Conservation (phyloP, 1,139 yeast genomes). For the Candida albicans region DNA sequence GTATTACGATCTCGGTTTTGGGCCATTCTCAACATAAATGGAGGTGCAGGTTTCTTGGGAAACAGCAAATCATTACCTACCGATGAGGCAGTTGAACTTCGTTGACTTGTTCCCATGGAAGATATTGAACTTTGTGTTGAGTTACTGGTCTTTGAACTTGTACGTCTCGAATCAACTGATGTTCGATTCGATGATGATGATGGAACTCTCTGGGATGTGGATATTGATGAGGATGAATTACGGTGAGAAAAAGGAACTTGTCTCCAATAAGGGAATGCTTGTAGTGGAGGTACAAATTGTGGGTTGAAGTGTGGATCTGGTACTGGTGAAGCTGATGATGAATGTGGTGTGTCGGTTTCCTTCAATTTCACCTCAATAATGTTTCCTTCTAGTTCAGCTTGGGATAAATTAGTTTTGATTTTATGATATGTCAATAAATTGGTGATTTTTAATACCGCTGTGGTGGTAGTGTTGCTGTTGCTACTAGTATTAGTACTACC, state of each 20-base stretch:
- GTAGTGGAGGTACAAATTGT: too few relatives aligned
- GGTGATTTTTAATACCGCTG: neutral
- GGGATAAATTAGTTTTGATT: conserved; percentile 2
- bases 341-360: neutral
- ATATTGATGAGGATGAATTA: neutral
- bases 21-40: conserved; percentile 34
- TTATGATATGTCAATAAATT: neutral
- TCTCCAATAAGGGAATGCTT: neutral
- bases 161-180: conserved; percentile 8
- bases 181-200: neutral
- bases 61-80: conserved; percentile 6
- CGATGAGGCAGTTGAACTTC: conserved; percentile 14
- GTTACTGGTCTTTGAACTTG: conserved; percentile 15
- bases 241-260: neutral
- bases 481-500: neutral
- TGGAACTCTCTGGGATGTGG: neutral
- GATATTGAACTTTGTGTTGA: conserved; percentile 6
- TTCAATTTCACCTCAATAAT: neutral
- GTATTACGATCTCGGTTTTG: conserved; percentile 7
- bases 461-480: neutral
- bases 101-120: conserved; percentile 8
- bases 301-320: neutral
- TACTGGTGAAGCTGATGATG: neutral
- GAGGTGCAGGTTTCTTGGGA: conserved; percentile 25
- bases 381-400: neutral